Percentiles rank a stretch among this genome's conserved stretches.
Evolutionary conservation across 768 basidiomycete species (phyloP).

Genomic region (Boletus rubroflammeus): DNA sequence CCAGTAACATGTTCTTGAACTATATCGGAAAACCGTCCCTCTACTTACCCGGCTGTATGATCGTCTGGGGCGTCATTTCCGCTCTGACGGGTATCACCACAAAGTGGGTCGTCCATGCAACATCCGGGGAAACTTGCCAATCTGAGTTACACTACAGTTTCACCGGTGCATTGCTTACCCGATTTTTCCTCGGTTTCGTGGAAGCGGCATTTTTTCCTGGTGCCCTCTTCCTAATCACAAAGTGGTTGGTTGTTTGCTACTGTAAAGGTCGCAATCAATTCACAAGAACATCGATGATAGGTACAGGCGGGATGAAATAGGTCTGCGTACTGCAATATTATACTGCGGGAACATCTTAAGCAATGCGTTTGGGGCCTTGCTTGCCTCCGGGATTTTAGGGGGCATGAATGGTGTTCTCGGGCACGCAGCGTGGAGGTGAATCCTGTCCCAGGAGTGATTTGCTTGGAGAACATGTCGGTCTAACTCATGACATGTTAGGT

Average conservation of each 20-base stretch:
- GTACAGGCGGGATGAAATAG: conserved; percentile 46
- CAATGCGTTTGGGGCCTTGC: conserved; percentile 53
- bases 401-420: conserved; percentile 49
- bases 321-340: conserved; percentile 41
- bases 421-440: conserved; percentile 50
- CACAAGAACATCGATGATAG: conserved; percentile 27
- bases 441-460: conserved; percentile 6
- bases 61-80: conserved; percentile 65
- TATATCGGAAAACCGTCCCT: conserved; percentile 63
- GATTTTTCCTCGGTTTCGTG: conserved; percentile 55
- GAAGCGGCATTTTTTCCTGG: conserved; percentile 48
- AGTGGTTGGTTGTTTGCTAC: conserved; percentile 30
- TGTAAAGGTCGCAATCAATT: conserved; percentile 25
- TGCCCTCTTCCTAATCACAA: conserved; percentile 38
- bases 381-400: conserved; percentile 45
- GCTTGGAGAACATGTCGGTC: background rate
- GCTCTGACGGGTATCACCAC: conserved; percentile 39
- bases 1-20: conserved; percentile 71
- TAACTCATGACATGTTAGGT: conserved; percentile 31
- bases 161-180: conserved; percentile 38
- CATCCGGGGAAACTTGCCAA: background rate
- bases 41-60: conserved; percentile 64
- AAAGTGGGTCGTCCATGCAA: conserved; percentile 20
- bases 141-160: conserved; percentile 32
- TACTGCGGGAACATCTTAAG: conserved; percentile 50